A percentile compares a stretch with the other conserved stretches of the same genome.
Evolutionary conservation across 805 yeast genomes (phyloP).

Genomic region (Schizosaccharomyces lindneri): DNA sequence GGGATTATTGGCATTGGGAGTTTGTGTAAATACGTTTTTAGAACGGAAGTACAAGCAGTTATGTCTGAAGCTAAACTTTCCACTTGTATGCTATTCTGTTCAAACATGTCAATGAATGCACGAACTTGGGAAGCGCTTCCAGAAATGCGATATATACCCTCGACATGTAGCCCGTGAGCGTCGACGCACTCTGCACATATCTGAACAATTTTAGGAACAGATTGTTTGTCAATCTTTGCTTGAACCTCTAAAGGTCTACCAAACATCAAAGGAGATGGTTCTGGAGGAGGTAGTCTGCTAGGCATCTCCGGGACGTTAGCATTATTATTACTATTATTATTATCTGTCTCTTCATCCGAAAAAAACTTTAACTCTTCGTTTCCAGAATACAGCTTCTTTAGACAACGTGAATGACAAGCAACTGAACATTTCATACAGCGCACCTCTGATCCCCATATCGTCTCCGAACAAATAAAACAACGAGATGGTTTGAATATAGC

Average conservation of each 20-base stretch:
- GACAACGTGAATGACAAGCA: not conserved
- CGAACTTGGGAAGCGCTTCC: conserved; percentile 53
- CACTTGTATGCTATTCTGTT: conserved; percentile 3
- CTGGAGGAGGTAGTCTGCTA: not conserved
- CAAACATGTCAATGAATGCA: conserved; percentile 19
- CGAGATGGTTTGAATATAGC: not conserved
- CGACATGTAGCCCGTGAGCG: conserved; percentile 42
- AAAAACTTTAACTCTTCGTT: not conserved
- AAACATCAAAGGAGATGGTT: not conserved
- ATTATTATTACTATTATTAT: not conserved
- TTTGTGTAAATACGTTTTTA: conserved; percentile 66
- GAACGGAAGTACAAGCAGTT: conserved; percentile 61
- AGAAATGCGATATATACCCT: conserved; percentile 77
- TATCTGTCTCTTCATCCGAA: not conserved
- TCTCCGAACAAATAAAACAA: not conserved
- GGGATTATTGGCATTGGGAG: conserved; percentile 71
- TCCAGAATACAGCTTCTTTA: not conserved
- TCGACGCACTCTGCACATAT: conserved; percentile 60
- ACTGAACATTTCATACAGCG: not conserved
- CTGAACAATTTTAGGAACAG: conserved; percentile 45
- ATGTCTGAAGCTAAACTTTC: conserved; percentile 26
- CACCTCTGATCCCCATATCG: not conserved
- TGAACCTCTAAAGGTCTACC: conserved; percentile 38
- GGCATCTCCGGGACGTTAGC: not conserved
- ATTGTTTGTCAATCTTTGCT: conserved; percentile 32